Evolutionary conservation across 225 moss, liverwort and hornwort genomes (phyloP).

Genomic region (Thuidium tamariscinum): DNA sequence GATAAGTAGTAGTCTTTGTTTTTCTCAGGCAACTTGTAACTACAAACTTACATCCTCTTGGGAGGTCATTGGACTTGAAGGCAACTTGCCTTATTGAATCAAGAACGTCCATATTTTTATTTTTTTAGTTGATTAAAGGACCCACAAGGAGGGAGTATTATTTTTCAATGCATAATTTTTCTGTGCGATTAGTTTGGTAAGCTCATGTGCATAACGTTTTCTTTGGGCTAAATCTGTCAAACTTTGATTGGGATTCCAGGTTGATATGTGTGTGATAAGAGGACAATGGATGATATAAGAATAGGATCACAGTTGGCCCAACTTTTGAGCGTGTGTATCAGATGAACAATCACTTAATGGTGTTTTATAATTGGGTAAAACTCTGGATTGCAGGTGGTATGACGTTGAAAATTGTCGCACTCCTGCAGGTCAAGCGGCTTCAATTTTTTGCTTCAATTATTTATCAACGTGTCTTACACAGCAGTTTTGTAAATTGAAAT

Average conservation of each 20-base stretch:
- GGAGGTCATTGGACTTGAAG: no score
- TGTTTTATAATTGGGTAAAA: neutral
- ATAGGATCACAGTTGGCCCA: neutral
- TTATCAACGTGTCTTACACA: no score
- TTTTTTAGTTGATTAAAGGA: neutral
- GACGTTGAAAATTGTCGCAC: neutral
- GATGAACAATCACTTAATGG: no score
- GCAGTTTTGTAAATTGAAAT: neutral
- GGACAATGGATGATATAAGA: neutral
- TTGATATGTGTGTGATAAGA: neutral
- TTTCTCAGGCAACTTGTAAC: neutral
- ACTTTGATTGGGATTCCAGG: neutral
- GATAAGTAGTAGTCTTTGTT: neutral
- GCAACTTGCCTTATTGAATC: no score
- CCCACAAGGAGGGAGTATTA: neutral
- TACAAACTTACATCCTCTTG: neutral
- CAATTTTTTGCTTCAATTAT: neutral
- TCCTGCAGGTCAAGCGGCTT: neutral
- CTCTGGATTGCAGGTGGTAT: neutral
- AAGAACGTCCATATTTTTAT: neutral
- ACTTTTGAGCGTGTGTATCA: neutral
- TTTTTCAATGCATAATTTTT: neutral
- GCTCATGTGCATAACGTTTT: no score
- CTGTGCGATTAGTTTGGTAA: neutral
- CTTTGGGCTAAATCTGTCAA: neutral